A percentile compares a stretch with the other conserved stretches of the same genome.
Conservation (phyloP, 2,329 filamentous ascomycete genomes). For the Xylariaceae sp. region DNA sequence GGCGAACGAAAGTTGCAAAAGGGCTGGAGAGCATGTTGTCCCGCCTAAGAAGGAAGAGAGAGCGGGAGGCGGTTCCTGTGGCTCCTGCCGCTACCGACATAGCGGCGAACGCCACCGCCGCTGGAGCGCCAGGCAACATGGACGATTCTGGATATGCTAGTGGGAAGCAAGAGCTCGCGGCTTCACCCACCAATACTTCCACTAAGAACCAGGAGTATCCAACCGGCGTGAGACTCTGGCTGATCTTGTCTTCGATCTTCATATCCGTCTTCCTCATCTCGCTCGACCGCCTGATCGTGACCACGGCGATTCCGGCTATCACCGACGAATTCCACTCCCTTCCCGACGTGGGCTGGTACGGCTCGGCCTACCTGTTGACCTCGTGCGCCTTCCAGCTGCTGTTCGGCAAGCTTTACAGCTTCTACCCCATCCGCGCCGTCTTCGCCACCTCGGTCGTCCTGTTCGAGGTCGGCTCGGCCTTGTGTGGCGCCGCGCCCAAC, state of each 20-base stretch:
- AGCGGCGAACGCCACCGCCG: conserved; percentile 5
- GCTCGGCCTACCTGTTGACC: conserved; percentile 34
- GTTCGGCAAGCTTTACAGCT: conserved; percentile 37
- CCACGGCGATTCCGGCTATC: conserved; percentile 36
- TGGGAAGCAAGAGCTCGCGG: conserved; percentile 4
- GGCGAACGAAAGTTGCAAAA: too few relatives aligned
- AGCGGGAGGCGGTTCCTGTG: too few relatives aligned
- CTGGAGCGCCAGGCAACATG: not conserved
- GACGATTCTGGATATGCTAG: conserved; percentile 3
- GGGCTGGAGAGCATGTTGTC: not conserved
- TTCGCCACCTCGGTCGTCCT: conserved; percentile 31
- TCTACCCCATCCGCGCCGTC: conserved; percentile 32
- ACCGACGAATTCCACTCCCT: conserved; percentile 35
- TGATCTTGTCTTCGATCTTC: conserved; percentile 32
- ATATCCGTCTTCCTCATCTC: conserved; percentile 36
- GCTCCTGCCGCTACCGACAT: not conserved
- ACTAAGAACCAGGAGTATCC: conserved; percentile 29
- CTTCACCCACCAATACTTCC: conserved; percentile 3
- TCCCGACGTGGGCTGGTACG: conserved; percentile 37
- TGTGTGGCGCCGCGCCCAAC: conserved; percentile 37
- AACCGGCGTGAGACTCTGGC: conserved; percentile 27
- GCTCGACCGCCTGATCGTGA: conserved; percentile 34
- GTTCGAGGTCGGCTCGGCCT: conserved; percentile 35
- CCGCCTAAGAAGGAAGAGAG: conserved; percentile 12
- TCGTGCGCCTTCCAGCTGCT: conserved; percentile 35